Evolutionary conservation across 192 early-diverging fungal species (phyloP).

Genomic region (Mortierella alpina): DNA sequence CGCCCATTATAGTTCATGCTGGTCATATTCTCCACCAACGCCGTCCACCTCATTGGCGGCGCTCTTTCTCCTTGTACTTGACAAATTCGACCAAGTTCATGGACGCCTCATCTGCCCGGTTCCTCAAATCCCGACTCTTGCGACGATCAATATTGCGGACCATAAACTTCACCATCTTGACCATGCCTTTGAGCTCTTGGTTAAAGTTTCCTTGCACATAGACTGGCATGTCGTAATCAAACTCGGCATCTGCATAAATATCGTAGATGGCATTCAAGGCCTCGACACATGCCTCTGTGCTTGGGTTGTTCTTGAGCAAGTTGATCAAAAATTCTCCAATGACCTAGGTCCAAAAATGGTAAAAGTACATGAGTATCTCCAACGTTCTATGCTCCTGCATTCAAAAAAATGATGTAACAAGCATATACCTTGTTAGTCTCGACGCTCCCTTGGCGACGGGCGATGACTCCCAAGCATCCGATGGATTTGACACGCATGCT

Average conservation of each 20-base stretch:
- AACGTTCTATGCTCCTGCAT: neutral
- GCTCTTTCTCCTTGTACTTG: conserved; percentile 87
- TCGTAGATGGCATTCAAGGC: conserved; percentile 89
- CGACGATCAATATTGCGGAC: conserved; percentile 75
- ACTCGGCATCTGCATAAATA: conserved; percentile 85
- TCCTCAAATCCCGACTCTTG: conserved; percentile 73
- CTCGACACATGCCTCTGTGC: conserved; percentile 69
- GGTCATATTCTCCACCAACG: neutral
- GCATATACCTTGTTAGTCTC: conserved; percentile 70
- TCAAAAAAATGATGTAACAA: neutral
- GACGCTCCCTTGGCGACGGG: conserved; percentile 73
- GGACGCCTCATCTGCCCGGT: conserved; percentile 82
- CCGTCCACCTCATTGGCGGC: conserved; percentile 24
- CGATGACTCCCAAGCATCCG: conserved; percentile 80
- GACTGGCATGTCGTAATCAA: conserved; percentile 87
- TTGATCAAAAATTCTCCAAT: conserved; percentile 78
- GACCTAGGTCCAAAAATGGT: conserved; percentile 31
- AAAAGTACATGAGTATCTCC: neutral
- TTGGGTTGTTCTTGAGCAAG: conserved; percentile 50
- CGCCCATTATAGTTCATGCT: no score
- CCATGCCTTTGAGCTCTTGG: conserved; percentile 63
- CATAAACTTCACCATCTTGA: conserved; percentile 62
- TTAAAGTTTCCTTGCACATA: conserved; percentile 80
- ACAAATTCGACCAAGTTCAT: conserved; percentile 88
- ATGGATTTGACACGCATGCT: conserved; percentile 74